phyloP scores from a whole-genome alignment of 306 rosid genomes.

The Castanospermum australe region DNA sequence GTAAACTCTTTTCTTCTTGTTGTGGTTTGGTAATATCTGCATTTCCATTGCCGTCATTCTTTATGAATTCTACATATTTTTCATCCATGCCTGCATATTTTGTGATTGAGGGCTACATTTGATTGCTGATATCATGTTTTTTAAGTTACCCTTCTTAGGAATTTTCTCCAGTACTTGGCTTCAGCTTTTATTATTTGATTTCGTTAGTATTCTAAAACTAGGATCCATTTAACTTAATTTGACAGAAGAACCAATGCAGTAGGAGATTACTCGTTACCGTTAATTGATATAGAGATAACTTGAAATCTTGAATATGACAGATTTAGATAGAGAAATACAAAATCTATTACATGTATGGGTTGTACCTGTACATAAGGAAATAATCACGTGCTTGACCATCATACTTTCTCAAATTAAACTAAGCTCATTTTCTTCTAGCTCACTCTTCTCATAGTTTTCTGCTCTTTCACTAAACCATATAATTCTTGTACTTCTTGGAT shows the following conservation, averaged over 20 bases:
- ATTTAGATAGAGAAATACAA: neutral
- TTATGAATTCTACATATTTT: neutral
- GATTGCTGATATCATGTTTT: neutral
- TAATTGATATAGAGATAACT: neutral
- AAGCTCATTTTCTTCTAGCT: neutral
- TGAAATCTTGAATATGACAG: neutral
- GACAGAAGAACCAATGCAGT: neutral
- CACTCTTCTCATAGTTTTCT: neutral
- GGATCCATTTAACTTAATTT: neutral
- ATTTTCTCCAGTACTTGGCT: neutral
- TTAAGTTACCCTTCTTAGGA: neutral
- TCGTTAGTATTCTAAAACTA: neutral
- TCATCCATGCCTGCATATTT: neutral
- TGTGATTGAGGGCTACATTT: neutral
- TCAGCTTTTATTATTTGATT: neutral
- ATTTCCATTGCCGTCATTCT: too few relatives aligned
- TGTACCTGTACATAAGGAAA: neutral
- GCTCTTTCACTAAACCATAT: neutral
- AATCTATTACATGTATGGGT: neutral
- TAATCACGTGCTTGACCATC: neutral
- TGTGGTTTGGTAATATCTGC: too few relatives aligned
- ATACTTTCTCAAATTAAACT: neutral
- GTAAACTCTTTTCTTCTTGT: too few relatives aligned
- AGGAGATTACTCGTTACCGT: neutral
- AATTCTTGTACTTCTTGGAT: slow-evolving; percentile 10